Evolutionary conservation across 371 early-diverging fungal species (phyloP), one percentile per base, ranked within the genome.

Genomic region (Quaeritorhiza haematococci): DNA sequence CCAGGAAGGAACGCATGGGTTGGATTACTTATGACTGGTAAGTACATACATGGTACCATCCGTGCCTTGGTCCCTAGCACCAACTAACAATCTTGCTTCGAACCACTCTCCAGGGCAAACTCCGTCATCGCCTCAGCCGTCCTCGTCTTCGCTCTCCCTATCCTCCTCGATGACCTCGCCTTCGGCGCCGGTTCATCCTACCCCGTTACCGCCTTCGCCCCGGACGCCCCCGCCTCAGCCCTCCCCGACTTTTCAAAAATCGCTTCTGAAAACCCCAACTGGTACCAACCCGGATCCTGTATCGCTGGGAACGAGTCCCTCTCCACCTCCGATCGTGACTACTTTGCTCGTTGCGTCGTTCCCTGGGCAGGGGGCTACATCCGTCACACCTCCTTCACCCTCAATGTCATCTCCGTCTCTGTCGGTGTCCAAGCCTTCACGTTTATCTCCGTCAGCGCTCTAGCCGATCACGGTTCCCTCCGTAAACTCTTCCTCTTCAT

Each of bases 341-440:
- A 52, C 52, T 52, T 10, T 49, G 49, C 8, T 28, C 38, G 38
- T 21, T 52, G 52, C 24, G 52, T 52, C 28, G 49, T 52, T 52
- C 52, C 52, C 29, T 52, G 52, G 52, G 45, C 13, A 44, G 52
- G 52, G 13, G 50, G 49, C 10, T 52, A 52, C 52, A 44, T 52
- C 24, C 35, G 52, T 10, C 19, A 17, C 17, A 52, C 52, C 10
- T 10, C 49, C 29, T 52, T 8, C 29, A 49, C 52, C 10, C 24
- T 52, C 17, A 52, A 49, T 44, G 52, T 34, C 10, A 52, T 44
- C 13, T 42, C 44, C 15, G 28, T 52, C n/a, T 52, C 52, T 8
- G 52, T 52, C n/a, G 52, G 44, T 10, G 13, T 52, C 52, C 52
- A 52, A 44, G 52, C 52, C 19, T 52, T 52, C 24, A 10, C 15